Evolutionary conservation across 2,329 filamentous ascomycete genomes (phyloP).

Genomic region (Aspergillus melleus): DNA sequence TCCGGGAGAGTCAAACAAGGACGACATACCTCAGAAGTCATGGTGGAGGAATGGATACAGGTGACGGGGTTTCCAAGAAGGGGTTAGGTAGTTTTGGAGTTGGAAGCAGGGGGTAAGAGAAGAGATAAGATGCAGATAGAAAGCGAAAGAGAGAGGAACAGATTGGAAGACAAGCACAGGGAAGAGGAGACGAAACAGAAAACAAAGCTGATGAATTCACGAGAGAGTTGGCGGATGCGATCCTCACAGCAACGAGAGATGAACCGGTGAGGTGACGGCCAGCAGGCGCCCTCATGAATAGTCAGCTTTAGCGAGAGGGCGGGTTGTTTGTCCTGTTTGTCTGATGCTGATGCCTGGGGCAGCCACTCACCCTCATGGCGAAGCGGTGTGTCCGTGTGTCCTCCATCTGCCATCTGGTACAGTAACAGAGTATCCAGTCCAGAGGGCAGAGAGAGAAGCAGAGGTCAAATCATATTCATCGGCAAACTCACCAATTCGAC

Average conservation of each 20-base stretch:
- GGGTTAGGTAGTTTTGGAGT: constrained; percentile 24
- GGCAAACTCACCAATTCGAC: too few relatives aligned
- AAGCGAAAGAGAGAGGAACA: constrained; percentile 9
- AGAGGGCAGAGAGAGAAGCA: too few relatives aligned
- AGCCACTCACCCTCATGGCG: background rate
- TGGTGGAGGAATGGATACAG: constrained; percentile 54
- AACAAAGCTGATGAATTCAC: constrained; percentile 16
- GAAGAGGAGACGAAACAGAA: constrained; percentile 11
- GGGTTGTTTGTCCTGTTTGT: constrained; percentile 23
- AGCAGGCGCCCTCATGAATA: constrained; percentile 1
- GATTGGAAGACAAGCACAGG: constrained; percentile 12
- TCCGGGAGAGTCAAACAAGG: constrained; percentile 35
- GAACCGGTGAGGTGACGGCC: constrained; percentile 28
- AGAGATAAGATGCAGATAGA: constrained; percentile 13
- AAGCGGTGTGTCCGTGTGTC: background rate
- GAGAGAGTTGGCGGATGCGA: constrained; percentile 22
- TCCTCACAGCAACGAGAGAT: constrained; percentile 25
- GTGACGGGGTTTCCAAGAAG: constrained; percentile 16
- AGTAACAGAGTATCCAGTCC: too few relatives aligned
- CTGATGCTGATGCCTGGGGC: constrained; percentile 15
- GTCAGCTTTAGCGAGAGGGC: constrained; percentile 26
- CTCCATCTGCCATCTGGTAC: too few relatives aligned
- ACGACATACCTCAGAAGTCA: constrained; percentile 64
- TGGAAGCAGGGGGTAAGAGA: constrained; percentile 11
- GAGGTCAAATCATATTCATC: too few relatives aligned